These are phyloP conservation scores for Picochlorum sp. DNA, from an alignment of 139 green algal species.

Conservation along the genomic window DNA sequence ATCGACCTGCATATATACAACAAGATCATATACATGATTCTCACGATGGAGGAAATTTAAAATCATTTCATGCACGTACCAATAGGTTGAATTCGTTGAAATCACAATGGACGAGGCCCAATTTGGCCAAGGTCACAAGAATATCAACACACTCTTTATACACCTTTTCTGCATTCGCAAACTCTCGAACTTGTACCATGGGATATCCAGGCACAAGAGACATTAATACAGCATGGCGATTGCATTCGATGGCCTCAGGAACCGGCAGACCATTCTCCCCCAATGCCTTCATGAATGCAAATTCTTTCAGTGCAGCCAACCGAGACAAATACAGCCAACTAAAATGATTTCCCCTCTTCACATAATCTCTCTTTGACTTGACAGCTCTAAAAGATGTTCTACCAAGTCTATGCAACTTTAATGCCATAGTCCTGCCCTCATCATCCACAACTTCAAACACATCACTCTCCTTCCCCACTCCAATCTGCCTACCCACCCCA, in stretches of 20 bases:
- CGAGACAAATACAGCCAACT: constrained; percentile 94
- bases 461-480: constrained; percentile 95
- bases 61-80: neutral
- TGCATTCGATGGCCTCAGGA: constrained; percentile 82
- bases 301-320: constrained; percentile 92
- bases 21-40: constrained; percentile 8
- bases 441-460: constrained; percentile 75
- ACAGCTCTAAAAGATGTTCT: constrained; percentile 95
- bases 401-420: constrained; percentile 96
- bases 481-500: constrained; percentile 82
- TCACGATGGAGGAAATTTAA: too few species aligned
- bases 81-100: constrained; percentile 99
- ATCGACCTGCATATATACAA: constrained; percentile 18
- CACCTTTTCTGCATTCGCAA: constrained; percentile 51
- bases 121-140: constrained; percentile 55
- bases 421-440: constrained; percentile 61
- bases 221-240: constrained; percentile 95
- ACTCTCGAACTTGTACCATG: constrained; percentile 65
- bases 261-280: constrained; percentile 83
- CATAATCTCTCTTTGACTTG: constrained; percentile 95
- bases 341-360: constrained; percentile 42
- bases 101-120: constrained; percentile 96
- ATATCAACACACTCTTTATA: constrained; percentile 74
- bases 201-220: constrained; percentile 64
- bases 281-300: constrained; percentile 95